These are phyloP conservation scores for Madurella fahalii DNA, from an alignment of 2,329 filamentous ascomycete genomes.

Conservation along the genomic window DNA sequence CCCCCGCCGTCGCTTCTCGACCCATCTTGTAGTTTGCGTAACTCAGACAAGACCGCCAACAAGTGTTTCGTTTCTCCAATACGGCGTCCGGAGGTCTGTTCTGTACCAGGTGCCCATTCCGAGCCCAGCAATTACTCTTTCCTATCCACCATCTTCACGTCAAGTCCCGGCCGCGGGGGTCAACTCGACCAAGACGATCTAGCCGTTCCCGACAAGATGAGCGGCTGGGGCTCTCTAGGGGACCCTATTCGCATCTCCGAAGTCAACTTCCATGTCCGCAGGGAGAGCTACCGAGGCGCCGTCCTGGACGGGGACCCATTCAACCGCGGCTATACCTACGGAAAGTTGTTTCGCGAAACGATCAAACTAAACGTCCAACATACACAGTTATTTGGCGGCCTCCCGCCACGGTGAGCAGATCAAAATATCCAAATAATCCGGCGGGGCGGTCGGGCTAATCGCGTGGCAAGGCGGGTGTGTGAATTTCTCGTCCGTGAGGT, in stretches of 20 bases:
- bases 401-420: conserved; percentile 2
- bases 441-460: not conserved
- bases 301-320: not conserved
- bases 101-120: too few relatives aligned
- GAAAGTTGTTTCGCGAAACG: not conserved
- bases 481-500: not conserved
- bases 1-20: too few relatives aligned
- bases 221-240: not conserved
- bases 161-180: too few relatives aligned
- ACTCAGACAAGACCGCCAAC: too few relatives aligned
- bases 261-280: not conserved
- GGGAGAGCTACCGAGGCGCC: not conserved
- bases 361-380: conserved; percentile 7
- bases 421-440: not conserved
- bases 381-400: not conserved
- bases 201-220: not conserved
- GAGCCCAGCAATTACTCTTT: too few relatives aligned
- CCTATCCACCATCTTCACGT: too few relatives aligned
- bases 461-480: not conserved
- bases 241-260: not conserved
- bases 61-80: too few relatives aligned
- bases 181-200: not conserved
- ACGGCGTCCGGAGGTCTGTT: too few relatives aligned
- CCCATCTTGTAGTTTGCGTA: too few relatives aligned
- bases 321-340: conserved; percentile 1